phyloP scores from a whole-genome alignment of 768 basidiomycete species.

The Guyanaporus albipodus region DNA sequence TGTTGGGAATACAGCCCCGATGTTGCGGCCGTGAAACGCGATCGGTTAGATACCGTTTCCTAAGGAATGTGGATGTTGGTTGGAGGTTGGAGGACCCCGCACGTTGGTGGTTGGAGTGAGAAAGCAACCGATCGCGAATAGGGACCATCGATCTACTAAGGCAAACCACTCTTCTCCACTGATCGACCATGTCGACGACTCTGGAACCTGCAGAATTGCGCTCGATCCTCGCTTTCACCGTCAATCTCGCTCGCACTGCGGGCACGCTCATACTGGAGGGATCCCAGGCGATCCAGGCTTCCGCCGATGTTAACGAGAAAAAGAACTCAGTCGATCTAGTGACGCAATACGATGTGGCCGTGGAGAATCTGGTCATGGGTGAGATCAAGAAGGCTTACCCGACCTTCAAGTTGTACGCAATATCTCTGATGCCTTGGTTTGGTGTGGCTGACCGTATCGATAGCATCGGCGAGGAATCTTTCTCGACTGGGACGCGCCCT shows the following conservation, averaged over 20 bases:
- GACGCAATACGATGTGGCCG: slow-evolving; percentile 89
- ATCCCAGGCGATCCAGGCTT: slow-evolving; percentile 64
- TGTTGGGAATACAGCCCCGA: slow-evolving; percentile 61
- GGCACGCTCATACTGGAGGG: slow-evolving; percentile 76
- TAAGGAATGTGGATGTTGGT: background rate
- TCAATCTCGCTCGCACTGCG: slow-evolving; percentile 67
- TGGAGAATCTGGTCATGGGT: slow-evolving; percentile 78
- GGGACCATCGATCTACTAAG: background rate
- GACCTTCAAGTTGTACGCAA: slow-evolving; percentile 73
- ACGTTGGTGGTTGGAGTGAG: slow-evolving; percentile 4
- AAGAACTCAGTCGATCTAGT: slow-evolving; percentile 94
- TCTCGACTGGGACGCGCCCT: slow-evolving; percentile 65
- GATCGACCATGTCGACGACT: slow-evolving; percentile 28
- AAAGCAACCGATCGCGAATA: background rate
- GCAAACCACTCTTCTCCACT: no score
- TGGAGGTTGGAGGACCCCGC: background rate
- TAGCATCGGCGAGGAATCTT: slow-evolving; percentile 95
- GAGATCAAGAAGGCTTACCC: slow-evolving; percentile 68
- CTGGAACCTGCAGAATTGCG: slow-evolving; percentile 46
- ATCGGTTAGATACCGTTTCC: background rate
- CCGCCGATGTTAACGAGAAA: slow-evolving; percentile 70
- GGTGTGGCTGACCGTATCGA: background rate
- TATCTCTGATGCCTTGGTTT: background rate
- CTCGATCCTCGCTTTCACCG: slow-evolving; percentile 63
- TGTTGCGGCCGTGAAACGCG: slow-evolving; percentile 25